These are phyloP conservation scores for Talaromyces verruculosus DNA, from an alignment of 2,329 filamentous ascomycete species.

Conservation along the genomic window DNA sequence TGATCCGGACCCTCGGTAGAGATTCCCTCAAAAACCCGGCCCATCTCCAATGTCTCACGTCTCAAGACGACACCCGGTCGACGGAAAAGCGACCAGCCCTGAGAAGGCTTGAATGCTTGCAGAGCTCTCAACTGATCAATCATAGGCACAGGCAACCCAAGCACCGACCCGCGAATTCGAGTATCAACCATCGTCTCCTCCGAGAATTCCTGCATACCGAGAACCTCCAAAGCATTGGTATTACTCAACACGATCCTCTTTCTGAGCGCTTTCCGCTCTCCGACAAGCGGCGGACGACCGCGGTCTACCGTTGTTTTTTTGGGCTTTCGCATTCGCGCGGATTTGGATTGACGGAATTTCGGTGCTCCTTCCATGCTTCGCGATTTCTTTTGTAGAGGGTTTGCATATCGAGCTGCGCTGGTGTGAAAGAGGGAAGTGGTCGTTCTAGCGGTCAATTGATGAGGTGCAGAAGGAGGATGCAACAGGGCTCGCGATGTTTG, in stretches of 20 bases:
- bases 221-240: slow-evolving; percentile 81
- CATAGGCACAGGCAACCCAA: slow-evolving; percentile 66
- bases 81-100: slow-evolving; percentile 84
- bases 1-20: slow-evolving; percentile 37
- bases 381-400: slow-evolving; percentile 53
- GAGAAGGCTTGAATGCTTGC: slow-evolving; percentile 86
- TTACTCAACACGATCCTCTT: slow-evolving; percentile 93
- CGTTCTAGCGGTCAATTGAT: slow-evolving; percentile 37
- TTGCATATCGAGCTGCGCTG: slow-evolving; percentile 39
- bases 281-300: slow-evolving; percentile 62
- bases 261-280: slow-evolving; percentile 82
- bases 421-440: slow-evolving; percentile 50
- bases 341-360: slow-evolving; percentile 42
- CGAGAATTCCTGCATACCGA: slow-evolving; percentile 63
- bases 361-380: slow-evolving; percentile 27
- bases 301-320: slow-evolving; percentile 44
- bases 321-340: slow-evolving; percentile 43
- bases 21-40: slow-evolving; percentile 61
- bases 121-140: slow-evolving; percentile 79
- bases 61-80: slow-evolving; percentile 76
- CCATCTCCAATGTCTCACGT: slow-evolving; percentile 72
- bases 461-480: slow-evolving; percentile 35
- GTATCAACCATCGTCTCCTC: slow-evolving; percentile 55
- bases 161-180: slow-evolving; percentile 63
- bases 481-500: slow-evolving; percentile 41